Evolutionary conservation across 768 basidiomycete genomes (phyloP), one percentile per base, ranked within the genome.

Genomic region (Mycena belliarum): DNA sequence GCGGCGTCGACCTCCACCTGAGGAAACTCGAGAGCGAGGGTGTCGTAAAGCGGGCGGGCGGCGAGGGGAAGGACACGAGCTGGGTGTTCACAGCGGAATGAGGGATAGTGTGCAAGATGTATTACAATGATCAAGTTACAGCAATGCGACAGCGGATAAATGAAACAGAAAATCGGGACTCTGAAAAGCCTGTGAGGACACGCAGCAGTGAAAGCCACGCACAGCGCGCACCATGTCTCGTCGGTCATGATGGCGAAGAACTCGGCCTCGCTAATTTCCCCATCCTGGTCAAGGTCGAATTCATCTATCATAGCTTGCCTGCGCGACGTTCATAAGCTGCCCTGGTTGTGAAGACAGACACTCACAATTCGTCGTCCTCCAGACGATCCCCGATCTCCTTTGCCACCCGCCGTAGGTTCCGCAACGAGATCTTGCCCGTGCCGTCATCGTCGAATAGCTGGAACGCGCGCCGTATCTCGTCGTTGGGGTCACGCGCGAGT

Each of bases 251-350:
- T 96, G 42, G 91, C 89, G 66, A 95, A 86, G 76, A 99, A 98
- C 73, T 99, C 97, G 68, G 92, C 87, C 70, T 95, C 90, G 69
- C 87, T 95, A 72, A 98, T 98, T 76, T 96, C 96, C 26, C 95
- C 95, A 64, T 99, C 97, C 71, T 94, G 89, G 76, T 99, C 97
- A 24, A 99, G 85, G 73, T 99, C 97, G 69, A 99, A 99, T 75
- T 99, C 97, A 67, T 99, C 97, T 69, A 99, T 99, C 97, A 99
- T 99, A 23, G 97, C 97, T 86, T 98, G 95, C 64, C 96, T 98
- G 64, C 25, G 43, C 35, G 16, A 35, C 25, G 10, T 29, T 21
- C 25, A 42, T 61, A 18, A 63, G 45, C 28, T 15, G 60, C 33
- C n/a, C 2, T 23, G 14, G 8, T 12, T 18, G 43, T 24, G n/a